These are phyloP conservation scores for Solanum dulcamara DNA, from an alignment of 257 asterid genomes.

Conservation along the genomic window DNA sequence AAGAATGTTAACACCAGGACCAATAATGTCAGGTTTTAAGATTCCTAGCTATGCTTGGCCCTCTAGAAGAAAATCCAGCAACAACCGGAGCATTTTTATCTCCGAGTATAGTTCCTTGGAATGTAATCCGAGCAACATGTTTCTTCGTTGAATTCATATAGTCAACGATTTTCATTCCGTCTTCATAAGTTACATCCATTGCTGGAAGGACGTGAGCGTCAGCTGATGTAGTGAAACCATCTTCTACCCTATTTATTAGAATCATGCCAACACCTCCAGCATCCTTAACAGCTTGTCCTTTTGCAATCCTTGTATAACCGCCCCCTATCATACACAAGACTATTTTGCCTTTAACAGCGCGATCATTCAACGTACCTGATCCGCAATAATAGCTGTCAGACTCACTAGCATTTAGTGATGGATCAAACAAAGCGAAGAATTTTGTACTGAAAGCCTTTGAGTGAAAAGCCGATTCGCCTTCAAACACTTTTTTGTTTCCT, in stretches of 20 bases:
- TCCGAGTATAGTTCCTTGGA: conserved; percentile 35
- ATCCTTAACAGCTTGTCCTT: conserved; percentile 25
- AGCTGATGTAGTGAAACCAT: conserved; percentile 13
- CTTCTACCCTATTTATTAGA: neutral
- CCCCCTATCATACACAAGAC: conserved; percentile 28
- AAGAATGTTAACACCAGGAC: conserved; percentile 46
- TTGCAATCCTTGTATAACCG: neutral
- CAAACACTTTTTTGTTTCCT: conserved; percentile 9
- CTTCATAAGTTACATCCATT: conserved; percentile 3
- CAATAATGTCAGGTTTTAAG: conserved; percentile 50
- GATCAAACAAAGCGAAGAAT: conserved; percentile 22
- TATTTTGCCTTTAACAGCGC: conserved; percentile 26
- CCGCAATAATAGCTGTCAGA: conserved; percentile 6
- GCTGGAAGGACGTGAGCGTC: conserved; percentile 23
- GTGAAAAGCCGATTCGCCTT: conserved; percentile 27
- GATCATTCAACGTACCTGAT: neutral
- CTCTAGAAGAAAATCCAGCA: conserved; percentile 40
- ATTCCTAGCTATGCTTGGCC: conserved; percentile 33
- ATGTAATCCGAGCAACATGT: conserved; percentile 10
- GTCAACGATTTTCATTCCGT: conserved; percentile 1
- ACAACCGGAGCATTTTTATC: conserved; percentile 29
- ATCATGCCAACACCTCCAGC: conserved; percentile 47
- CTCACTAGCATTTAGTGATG: conserved; percentile 4
- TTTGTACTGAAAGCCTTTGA: conserved; percentile 6
- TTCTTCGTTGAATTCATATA: conserved; percentile 18